Base-by-base conservation (phyloP, 2,329 filamentous ascomycete genomes). In the Thielaviopsis ethacetica region DNA sequence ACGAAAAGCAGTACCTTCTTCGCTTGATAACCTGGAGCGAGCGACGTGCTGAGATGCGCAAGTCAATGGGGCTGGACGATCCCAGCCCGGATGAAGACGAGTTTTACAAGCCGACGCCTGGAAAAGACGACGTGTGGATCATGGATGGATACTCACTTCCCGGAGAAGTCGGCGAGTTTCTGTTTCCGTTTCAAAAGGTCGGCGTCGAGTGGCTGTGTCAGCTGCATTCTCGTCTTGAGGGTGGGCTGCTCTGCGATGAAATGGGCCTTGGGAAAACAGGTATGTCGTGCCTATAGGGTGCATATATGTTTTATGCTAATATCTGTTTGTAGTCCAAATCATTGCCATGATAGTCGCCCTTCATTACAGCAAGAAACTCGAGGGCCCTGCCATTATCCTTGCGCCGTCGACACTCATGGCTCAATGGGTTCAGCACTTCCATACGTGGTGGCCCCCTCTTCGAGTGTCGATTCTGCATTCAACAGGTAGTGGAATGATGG, bases 361-460 rank as follows among this genome's bases (percentile, higher is more conserved):
- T 9, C 93, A 98, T 68, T 91, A 96, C 70, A 97, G 90, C 71
- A 87, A 85, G 64, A 87, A 84, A 66, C 79, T 97, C 22, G 81
- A 79, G 22, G 88, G 88, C 61, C 93, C 93, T 0, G 83, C 94
- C 51, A 88, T 98, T 61, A 81, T 98, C 7, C 90, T 98, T 3
- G 91, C 90, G 56, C 93, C 93, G 1, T 91, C 91, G 3, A 98
- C 93, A 0, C 86, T 98, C 24, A 84, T 98, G 73, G 86, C 89
- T 62, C 93, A 98, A 69, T 98, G 93, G 93, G 93, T 96, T 13
- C 95, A 94, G 63, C 93, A 98, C 67, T 97, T 98, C 65, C 94
- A 98, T 71, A 83, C 85, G 13, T 98, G 94, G 94, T 98, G 94
- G 94, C 93, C 93, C n/a, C 85, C 93, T n/a, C 75, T 98, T 34